Percentiles rank a stretch among this genome's conserved stretches.
Conservation (phyloP, 352 stramenopile species). For the Hyaloperonospora arabidopsidis region DNA sequence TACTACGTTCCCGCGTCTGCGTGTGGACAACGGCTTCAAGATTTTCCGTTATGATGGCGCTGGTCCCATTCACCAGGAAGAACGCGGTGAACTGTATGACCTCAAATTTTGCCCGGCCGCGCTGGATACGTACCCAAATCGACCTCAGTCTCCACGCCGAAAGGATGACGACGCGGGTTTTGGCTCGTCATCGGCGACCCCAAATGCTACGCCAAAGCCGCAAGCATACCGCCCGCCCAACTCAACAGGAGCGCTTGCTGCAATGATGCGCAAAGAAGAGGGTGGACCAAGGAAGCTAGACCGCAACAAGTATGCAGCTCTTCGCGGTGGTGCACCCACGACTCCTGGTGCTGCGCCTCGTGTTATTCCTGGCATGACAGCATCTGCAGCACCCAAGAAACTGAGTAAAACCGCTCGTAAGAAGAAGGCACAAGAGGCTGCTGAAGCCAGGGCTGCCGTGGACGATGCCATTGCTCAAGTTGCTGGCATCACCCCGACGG, state of each 20-base stretch:
- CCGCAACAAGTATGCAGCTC: conserved; percentile 74
- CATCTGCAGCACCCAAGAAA: conserved; percentile 47
- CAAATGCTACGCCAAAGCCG: conserved; percentile 47
- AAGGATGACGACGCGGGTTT: conserved; percentile 47
- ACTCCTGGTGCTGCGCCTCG: conserved; percentile 45
- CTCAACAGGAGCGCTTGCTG: conserved; percentile 87
- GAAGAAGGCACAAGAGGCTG: conserved; percentile 79
- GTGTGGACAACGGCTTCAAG: conserved; percentile 97
- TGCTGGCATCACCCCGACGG: conserved; percentile 16
- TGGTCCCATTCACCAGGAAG: conserved; percentile 81
- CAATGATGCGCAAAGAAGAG: conserved; percentile 89
- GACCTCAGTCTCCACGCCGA: conserved; percentile 70
- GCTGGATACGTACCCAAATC: conserved; percentile 80
- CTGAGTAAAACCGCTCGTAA: conserved; percentile 72
- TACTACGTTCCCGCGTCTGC: conserved; percentile 96
- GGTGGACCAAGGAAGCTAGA: conserved; percentile 74
- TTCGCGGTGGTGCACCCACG: conserved; percentile 22
- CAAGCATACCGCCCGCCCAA: conserved; percentile 84
- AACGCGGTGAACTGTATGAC: conserved; percentile 80
- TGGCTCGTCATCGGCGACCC: conserved; percentile 30
- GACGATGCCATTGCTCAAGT: conserved; percentile 50
- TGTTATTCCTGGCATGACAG: conserved; percentile 62
- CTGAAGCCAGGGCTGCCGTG: conserved; percentile 54
- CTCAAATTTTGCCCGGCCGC: conserved; percentile 77
- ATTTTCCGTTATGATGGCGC: conserved; percentile 95